These are phyloP conservation scores for Vitis rupestris DNA, from an alignment of 164 flowering plant genomes.

Conservation along the genomic window DNA sequence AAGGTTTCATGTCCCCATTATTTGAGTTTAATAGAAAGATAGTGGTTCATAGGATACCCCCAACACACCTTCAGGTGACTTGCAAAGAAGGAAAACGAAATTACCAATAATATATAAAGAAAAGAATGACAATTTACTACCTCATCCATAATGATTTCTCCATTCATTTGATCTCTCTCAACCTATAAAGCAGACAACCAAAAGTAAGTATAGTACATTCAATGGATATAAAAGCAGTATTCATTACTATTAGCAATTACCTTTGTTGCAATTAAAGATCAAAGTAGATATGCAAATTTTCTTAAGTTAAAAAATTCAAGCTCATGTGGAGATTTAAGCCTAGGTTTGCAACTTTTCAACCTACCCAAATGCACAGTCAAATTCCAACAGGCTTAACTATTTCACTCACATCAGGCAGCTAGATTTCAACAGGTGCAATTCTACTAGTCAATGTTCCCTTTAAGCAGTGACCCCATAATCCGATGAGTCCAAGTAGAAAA, in stretches of 20 bases:
- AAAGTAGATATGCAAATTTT: too few relatives aligned
- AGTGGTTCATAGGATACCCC: neutral
- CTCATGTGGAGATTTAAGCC: too few relatives aligned
- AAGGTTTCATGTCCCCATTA: neutral
- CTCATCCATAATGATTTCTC: conserved; percentile 23
- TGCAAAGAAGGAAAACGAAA: neutral
- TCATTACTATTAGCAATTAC: neutral
- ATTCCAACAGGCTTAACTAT: too few relatives aligned
- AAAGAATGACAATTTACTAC: conserved; percentile 8
- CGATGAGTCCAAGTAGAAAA: too few relatives aligned
- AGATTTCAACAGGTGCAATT: too few relatives aligned
- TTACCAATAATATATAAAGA: neutral
- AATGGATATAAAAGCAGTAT: neutral
- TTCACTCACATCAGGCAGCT: too few relatives aligned
- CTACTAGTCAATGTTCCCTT: too few relatives aligned
- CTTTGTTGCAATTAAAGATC: too few relatives aligned
- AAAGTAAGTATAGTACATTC: neutral
- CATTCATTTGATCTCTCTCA: conserved; percentile 9
- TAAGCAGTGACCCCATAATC: too few relatives aligned
- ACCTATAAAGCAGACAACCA: conserved; percentile 16
- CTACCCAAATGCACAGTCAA: too few relatives aligned
- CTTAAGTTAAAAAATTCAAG: too few relatives aligned
- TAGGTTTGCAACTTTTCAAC: too few relatives aligned
- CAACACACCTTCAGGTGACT: neutral
- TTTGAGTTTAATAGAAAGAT: neutral